Evolutionary conservation across 345 rosid genomes (phyloP), one percentile per base, ranked within the genome.

Genomic region (Microcos paniculata): DNA sequence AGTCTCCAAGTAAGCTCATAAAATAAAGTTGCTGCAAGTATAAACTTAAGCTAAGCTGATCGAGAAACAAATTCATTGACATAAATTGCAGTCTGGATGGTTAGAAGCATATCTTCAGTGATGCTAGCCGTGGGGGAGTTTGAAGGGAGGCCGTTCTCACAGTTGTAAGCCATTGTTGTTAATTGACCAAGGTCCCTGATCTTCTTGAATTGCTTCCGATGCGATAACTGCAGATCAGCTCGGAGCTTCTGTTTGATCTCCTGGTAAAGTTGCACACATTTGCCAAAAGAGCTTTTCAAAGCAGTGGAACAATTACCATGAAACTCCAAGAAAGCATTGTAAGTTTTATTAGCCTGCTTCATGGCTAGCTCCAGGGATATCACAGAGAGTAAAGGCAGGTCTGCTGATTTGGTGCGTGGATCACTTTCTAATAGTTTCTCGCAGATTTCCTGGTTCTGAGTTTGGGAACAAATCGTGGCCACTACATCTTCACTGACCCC

Each of bases 21-120:
- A n/a, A 48, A 46, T 19, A 53, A n/a, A 6, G 24, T n/a, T n/a
- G n/a, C n/a, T n/a, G 57, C 57, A n/a, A 8, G 11, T n/a, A 55
- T 19, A 14, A 21, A 21, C 2, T 13, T 56, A 2, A 2, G 31
- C 28, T 24, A 24, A 56, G 31, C 31, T 23, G 61, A 56, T 10
- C 9, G 61, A 56, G 31, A 56, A 76, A 48, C 13, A 49, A 49
- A 83, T 13, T 64, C n/a, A 23, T 76, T 76, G 53, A 70, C 78
- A 55, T 59, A 46, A n/a, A 42, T 5, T 6, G 79, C 76, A 63
- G 75, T 77, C 45, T 80, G 53, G 42, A 71, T 61, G 15, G 66
- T 74, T 13, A 80, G 79, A 55, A 83, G 79, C 85, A 74, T 83
- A 59, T 83, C 81, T 57, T 49, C 72, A 26, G 83, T 74, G 62